Evolutionary conservation across 805 yeast species (phyloP).

Genomic region (Ogataea minuta): DNA sequence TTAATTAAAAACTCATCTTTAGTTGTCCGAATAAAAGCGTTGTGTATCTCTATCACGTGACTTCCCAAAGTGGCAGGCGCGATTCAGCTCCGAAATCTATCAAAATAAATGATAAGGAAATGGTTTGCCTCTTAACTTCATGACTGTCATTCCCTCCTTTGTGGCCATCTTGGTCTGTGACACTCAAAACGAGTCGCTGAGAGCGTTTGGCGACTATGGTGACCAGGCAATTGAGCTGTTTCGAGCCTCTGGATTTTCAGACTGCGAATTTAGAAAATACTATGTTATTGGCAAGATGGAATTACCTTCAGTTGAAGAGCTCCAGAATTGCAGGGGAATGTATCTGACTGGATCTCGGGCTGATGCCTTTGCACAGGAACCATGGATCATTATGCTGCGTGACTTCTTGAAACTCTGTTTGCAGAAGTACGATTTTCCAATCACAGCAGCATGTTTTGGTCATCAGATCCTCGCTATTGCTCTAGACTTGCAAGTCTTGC

Average conservation of each 20-base stretch:
- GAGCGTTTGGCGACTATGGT: slow-evolving; percentile 51
- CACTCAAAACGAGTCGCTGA: slow-evolving; percentile 11
- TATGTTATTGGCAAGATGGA: slow-evolving; percentile 33
- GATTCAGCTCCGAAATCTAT: not conserved
- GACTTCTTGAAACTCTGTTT: slow-evolving; percentile 31
- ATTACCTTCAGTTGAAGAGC: slow-evolving; percentile 26
- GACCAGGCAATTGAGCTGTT: slow-evolving; percentile 42
- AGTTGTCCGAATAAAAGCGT: too few relatives aligned
- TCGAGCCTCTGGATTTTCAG: slow-evolving; percentile 20
- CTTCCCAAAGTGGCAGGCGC: slow-evolving; percentile 4
- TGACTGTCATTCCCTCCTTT: slow-evolving; percentile 9
- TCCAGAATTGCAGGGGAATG: slow-evolving; percentile 36
- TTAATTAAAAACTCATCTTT: too few relatives aligned
- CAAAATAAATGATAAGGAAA: not conserved
- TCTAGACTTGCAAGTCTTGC: slow-evolving; percentile 56
- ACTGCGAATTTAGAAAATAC: slow-evolving; percentile 34
- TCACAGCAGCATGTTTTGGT: slow-evolving; percentile 82
- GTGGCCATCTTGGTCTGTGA: slow-evolving; percentile 19
- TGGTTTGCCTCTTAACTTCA: not conserved
- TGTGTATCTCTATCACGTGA: too few relatives aligned
- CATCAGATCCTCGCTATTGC: slow-evolving; percentile 78
- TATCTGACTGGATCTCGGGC: slow-evolving; percentile 53
- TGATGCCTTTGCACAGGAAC: slow-evolving; percentile 43
- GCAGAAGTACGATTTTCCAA: slow-evolving; percentile 37
- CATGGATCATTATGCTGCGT: slow-evolving; percentile 44